Evolutionary conservation across 352 stramenopile genomes (phyloP).

Genomic region (Globisporangium paroecandrum): DNA sequence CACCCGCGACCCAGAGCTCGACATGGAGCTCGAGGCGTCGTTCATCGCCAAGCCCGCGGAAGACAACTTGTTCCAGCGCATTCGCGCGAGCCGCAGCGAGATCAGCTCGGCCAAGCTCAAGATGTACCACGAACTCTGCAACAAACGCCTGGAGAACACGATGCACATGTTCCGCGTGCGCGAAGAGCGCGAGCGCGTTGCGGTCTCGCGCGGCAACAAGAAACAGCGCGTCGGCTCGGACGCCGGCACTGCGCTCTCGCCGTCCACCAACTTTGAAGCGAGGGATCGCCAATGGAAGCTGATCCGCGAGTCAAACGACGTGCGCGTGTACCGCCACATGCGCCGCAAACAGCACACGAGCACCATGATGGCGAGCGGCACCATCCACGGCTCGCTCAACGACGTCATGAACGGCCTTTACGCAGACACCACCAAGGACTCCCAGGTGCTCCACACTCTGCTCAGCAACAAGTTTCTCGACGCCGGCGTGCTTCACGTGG

Average conservation of each 20-base stretch:
- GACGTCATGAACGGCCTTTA: conserved; percentile 82
- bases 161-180: conserved; percentile 43
- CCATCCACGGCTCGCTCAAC: conserved; percentile 53
- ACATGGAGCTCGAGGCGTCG: conserved; percentile 18
- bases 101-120: conserved; percentile 40
- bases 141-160: conserved; percentile 38
- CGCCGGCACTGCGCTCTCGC: not conserved
- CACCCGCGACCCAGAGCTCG: conserved; percentile 16
- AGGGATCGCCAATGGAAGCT: conserved; percentile 58
- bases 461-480: conserved; percentile 56
- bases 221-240: conserved; percentile 16
- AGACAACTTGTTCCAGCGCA: conserved; percentile 14
- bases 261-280: conserved; percentile 12
- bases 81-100: conserved; percentile 25
- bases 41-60: conserved; percentile 15
- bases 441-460: conserved; percentile 56
- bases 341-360: conserved; percentile 38
- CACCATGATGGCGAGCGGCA: conserved; percentile 56
- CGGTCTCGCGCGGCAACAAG: conserved; percentile 17
- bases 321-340: conserved; percentile 54
- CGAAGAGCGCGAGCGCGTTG: conserved; percentile 35
- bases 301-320: conserved; percentile 53
- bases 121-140: conserved; percentile 47
- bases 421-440: conserved; percentile 65
- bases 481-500: conserved; percentile 60